Base-by-base conservation (phyloP, 345 rosid species). In the Murraya paniculata region DNA sequence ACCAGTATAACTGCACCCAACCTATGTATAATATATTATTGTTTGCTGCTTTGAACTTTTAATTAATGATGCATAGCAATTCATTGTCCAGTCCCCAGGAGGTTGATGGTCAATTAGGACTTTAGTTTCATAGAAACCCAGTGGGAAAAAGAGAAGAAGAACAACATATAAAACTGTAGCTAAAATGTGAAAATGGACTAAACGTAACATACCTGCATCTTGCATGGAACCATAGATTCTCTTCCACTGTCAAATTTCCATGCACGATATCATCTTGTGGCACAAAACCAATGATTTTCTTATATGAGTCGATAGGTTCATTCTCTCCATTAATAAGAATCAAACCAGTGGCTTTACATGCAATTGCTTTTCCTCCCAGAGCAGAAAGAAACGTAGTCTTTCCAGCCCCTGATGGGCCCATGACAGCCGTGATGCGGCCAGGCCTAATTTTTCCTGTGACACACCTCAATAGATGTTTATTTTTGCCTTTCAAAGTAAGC, bases 361-460 rank as follows among this genome's bases (percentile, higher is more conserved):
- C 97, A 36, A 89, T 85, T 31, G 98, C 89, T 87, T 91, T 96
- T 41, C 98, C 98, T 9, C 93, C 97, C 71, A 96, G 84, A 59
- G 98, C 95, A 75, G 93, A 88, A 22, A 96, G 91, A 75, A 94
- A 95, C 6, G 95, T 90, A n/a, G 98, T 96, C 86, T 94, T 92
- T 50, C 99, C 98, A 72, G 99, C 98, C 66, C 98, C 98, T 25
- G 99, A 96, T 61, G 98, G 99, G 77, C 99, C 99, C 99, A 94
- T 96, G 78, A 94, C 97, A 71, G 99, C 92, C 7, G 98, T 88
- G 57, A 96, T 84, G 60, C 92, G 90, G 33, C 98, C 97, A 30
- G 98, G 97, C 75, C 82, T 90, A 72, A 96, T 81, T 78, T 74
- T 94, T 73, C 98, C 98, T 1, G 98, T 92, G 30, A 96, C 92